phyloP scores from a whole-genome alignment of 441 rosid genomes.

The Bocquillonia castaneifolia region DNA sequence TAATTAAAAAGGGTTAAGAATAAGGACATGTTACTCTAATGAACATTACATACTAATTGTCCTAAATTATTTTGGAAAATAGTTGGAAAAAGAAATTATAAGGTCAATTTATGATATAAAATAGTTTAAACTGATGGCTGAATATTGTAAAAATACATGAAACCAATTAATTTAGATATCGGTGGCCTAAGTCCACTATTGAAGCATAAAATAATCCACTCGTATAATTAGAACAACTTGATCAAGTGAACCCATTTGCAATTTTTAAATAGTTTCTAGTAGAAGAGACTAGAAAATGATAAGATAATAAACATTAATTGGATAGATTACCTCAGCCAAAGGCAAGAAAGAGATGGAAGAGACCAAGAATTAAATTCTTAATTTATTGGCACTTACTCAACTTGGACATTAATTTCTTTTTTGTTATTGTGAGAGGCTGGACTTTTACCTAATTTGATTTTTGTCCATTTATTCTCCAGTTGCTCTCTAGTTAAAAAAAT shows the following conservation, averaged over 20 bases:
- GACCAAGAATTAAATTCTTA: neutral
- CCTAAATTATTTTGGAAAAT: too few species aligned
- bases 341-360: neutral
- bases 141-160: neutral
- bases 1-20: too few species aligned
- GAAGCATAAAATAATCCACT: neutral
- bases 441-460: neutral
- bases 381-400: neutral
- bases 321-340: neutral
- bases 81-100: too few species aligned
- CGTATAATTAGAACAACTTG: neutral
- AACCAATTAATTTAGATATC: neutral
- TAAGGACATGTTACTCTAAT: too few species aligned
- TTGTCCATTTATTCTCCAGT: neutral
- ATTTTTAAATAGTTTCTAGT: neutral
- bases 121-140: neutral
- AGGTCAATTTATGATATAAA: neutral
- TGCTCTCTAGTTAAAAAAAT: neutral
- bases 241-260: neutral
- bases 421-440: neutral
- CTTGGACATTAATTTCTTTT: neutral
- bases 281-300: slow-evolving; percentile 3
- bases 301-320: neutral
- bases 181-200: neutral
- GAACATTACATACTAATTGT: too few species aligned